Evolutionary conservation across 1,284 basidiomycete species (phyloP).

Genomic region (Ustilago bromivora): DNA sequence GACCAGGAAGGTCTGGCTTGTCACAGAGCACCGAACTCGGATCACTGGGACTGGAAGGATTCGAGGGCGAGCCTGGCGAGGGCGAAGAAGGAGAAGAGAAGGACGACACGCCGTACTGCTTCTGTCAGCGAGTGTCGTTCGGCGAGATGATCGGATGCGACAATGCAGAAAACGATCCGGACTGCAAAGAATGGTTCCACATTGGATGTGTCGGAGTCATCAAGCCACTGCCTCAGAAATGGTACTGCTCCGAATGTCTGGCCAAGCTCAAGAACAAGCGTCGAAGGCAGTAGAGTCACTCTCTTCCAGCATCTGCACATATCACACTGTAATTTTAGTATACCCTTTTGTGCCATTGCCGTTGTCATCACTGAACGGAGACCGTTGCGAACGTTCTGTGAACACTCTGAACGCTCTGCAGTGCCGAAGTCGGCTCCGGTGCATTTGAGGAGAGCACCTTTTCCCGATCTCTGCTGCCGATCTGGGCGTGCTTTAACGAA

Average conservation of each 20-base stretch:
- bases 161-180: constrained; percentile 56
- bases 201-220: constrained; percentile 67
- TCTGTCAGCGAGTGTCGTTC: constrained; percentile 67
- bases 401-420: background rate
- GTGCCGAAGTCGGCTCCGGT: background rate
- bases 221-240: constrained; percentile 66
- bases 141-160: constrained; percentile 67
- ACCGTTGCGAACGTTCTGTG: background rate
- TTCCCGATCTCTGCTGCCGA: constrained; percentile 6
- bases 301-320: background rate
- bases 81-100: constrained; percentile 56
- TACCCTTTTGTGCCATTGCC: constrained; percentile 6
- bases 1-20: constrained; percentile 38
- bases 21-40: constrained; percentile 44
- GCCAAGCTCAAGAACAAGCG: constrained; percentile 54
- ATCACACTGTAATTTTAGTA: constrained; percentile 7
- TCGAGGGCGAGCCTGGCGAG: constrained; percentile 51
- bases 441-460: background rate
- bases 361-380: background rate
- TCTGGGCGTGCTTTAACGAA: constrained; percentile 5
- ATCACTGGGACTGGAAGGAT: constrained; percentile 28
- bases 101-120: constrained; percentile 68
- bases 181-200: constrained; percentile 70
- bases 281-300: constrained; percentile 19
- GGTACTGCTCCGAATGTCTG: constrained; percentile 63